Base-by-base conservation (phyloP, 176 grass and related monocot genomes). In the Areca catechu region DNA sequence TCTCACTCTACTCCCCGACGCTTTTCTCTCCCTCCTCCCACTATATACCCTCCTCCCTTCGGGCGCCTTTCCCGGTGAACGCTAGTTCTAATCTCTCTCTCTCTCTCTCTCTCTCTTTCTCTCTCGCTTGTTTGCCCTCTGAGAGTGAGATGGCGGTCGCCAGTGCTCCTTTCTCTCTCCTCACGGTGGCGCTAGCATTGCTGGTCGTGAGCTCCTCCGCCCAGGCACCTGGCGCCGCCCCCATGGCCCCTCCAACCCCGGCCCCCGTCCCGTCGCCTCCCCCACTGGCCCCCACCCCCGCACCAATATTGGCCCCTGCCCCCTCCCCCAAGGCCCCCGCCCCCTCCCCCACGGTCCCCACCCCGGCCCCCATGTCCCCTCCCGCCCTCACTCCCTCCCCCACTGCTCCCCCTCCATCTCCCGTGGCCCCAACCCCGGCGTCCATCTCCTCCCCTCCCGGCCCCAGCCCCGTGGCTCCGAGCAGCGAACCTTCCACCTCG, bases 211-310 rank as follows among this genome's bases (percentile, higher is more conserved):
- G 25, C 16, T 68, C 51, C 16, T 68, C 27, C 25, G 65, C 65
- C 1, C 65, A 68, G 25, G 65, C 18, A 19, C 64, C 64, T 5
- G 52, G 64, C 64, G 22, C 64, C 18, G 50, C 64, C 5, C 64
- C 64, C n/a, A 14, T 20, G 25, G 19, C 24, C 14, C 25, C 64
- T 21, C 64, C 64, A 1, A 21, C 51, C 12, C 24, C 19, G 3
- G 24, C 64, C 16, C 16, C 50, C 5, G 12, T 14, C 50, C 5
- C 16, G 3, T 24, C 50, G 16, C 64, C 49, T 0, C 16, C 24
- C 24, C 49, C 29, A 4, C 48, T 14, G 6, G 15, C 21, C 4
- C 47, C 22, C 6, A 0, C 24, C 19, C 65, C 51, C 6, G n/a
- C 19, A 10, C 28, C 51, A n/a, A 7, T 34, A n/a, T n/a, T n/a